phyloP scores from a whole-genome alignment of 805 yeast species.

The Schizosaccharomyces japonicus region DNA sequence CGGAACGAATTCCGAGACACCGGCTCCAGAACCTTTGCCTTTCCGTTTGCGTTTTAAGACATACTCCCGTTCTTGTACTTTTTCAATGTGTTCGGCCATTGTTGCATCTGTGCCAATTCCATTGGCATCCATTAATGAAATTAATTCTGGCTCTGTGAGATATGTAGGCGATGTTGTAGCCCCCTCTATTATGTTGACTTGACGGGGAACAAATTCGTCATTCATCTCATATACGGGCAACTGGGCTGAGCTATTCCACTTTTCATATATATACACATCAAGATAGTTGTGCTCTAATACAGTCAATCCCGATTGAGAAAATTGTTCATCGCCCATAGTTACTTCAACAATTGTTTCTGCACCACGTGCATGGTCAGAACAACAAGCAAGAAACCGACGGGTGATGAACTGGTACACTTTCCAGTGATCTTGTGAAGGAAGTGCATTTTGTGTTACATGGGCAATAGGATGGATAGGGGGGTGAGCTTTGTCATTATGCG shows the following conservation, averaged over 20 bases:
- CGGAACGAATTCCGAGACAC: constrained; percentile 31
- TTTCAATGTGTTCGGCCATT: constrained; percentile 89
- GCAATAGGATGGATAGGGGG: constrained; percentile 87
- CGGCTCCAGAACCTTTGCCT: constrained; percentile 11
- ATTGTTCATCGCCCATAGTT: constrained; percentile 58
- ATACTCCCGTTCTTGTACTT: constrained; percentile 45
- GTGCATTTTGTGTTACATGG: constrained; percentile 13
- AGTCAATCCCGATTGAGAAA: constrained; percentile 46
- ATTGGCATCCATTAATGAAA: constrained; percentile 82
- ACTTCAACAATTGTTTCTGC: constrained; percentile 34
- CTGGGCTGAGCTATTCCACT: constrained; percentile 44
- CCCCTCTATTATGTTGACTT: constrained; percentile 44
- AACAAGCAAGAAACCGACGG: constrained; percentile 70
- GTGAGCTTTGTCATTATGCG: constrained; percentile 81
- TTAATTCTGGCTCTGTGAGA: constrained; percentile 78
- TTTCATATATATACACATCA: constrained; percentile 54
- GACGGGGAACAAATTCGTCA: constrained; percentile 31
- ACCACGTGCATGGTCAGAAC: constrained; percentile 79
- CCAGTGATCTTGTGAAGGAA: constrained; percentile 25
- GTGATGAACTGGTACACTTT: constrained; percentile 70
- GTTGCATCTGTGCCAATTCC: constrained; percentile 99
- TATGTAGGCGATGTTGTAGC: constrained; percentile 58
- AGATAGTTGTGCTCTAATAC: constrained; percentile 56
- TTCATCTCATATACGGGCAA: constrained; percentile 40
- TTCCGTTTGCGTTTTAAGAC: constrained; percentile 15